Percentiles rank a stretch among this genome's conserved stretches.
These are phyloP conservation scores for Sextonia rubra DNA, from an alignment of 164 flowering plant genomes.

Conservation along the genomic window DNA sequence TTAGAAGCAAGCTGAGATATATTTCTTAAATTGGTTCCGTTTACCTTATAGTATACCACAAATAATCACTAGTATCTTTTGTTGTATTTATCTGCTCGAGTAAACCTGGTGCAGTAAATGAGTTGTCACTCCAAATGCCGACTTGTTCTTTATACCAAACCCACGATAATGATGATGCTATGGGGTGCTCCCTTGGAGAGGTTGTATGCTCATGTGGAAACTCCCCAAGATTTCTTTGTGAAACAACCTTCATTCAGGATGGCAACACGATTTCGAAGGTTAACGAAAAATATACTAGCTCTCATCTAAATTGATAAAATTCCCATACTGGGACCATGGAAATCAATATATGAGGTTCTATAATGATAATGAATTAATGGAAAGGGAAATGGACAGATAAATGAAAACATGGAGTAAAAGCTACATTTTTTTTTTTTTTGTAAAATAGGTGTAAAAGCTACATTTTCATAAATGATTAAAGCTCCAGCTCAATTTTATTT, in stretches of 20 bases:
- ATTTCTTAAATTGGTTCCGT: neutral
- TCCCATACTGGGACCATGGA: neutral
- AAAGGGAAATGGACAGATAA: neutral
- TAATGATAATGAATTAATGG: neutral
- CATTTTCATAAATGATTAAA: too few relatives aligned
- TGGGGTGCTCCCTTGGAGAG: constrained; percentile 11
- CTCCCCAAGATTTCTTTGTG: constrained; percentile 33
- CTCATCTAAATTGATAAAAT: neutral
- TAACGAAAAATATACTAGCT: too few relatives aligned
- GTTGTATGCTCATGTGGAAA: constrained; percentile 11
- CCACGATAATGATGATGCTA: constrained; percentile 30
- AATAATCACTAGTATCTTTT: constrained; percentile 53
- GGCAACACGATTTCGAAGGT: neutral
- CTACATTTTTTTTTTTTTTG: too few relatives aligned
- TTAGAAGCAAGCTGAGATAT: neutral
- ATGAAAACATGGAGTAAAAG: neutral
- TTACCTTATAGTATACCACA: constrained; percentile 63
- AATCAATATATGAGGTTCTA: neutral
- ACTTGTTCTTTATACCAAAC: constrained; percentile 43
- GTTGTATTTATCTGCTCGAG: constrained; percentile 68
- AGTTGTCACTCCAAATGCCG: constrained; percentile 31
- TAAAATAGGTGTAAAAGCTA: too few relatives aligned
- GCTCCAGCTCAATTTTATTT: too few relatives aligned
- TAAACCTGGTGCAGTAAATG: constrained; percentile 37
- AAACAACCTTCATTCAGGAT: constrained; percentile 27